phyloP scores from a whole-genome alignment of 345 rosid species.

The Salix brachista region DNA sequence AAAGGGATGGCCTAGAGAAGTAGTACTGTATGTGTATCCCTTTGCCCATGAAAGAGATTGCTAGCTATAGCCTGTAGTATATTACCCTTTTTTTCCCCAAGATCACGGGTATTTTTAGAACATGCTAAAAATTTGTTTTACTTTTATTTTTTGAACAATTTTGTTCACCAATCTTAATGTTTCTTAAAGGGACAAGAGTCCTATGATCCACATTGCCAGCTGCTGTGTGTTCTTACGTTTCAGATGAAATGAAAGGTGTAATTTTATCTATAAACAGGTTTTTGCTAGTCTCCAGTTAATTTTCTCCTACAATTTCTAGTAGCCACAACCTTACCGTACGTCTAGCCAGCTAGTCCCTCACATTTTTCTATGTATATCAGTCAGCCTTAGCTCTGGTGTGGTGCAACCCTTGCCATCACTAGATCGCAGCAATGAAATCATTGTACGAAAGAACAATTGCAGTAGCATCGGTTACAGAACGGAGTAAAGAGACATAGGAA shows the following conservation, averaged over 20 bases:
- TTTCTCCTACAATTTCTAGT: background rate
- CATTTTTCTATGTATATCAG: background rate
- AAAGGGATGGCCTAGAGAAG: slow-evolving; percentile 24
- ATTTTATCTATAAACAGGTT: background rate
- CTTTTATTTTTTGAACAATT: background rate
- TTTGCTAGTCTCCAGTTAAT: background rate
- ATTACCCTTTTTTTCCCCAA: background rate
- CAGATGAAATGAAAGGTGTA: background rate
- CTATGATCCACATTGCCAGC: slow-evolving; percentile 29
- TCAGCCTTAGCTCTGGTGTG: background rate
- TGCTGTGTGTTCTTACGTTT: background rate
- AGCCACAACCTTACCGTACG: background rate
- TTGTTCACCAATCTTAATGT: slow-evolving; percentile 10
- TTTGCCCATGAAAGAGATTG: slow-evolving; percentile 26
- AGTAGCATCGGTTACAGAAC: background rate
- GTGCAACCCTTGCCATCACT: background rate
- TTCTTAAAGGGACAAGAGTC: slow-evolving; percentile 36
- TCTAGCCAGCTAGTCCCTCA: background rate
- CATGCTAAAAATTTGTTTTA: background rate
- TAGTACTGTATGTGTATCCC: background rate
- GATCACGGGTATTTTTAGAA: slow-evolving; percentile 25
- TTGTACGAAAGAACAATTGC: background rate
- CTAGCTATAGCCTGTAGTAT: background rate
- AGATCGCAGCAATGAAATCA: no score
- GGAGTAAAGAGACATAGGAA: no score